phyloP scores from a whole-genome alignment of 176 grass and related monocot genomes.

The Chrysopogon serrulatus region DNA sequence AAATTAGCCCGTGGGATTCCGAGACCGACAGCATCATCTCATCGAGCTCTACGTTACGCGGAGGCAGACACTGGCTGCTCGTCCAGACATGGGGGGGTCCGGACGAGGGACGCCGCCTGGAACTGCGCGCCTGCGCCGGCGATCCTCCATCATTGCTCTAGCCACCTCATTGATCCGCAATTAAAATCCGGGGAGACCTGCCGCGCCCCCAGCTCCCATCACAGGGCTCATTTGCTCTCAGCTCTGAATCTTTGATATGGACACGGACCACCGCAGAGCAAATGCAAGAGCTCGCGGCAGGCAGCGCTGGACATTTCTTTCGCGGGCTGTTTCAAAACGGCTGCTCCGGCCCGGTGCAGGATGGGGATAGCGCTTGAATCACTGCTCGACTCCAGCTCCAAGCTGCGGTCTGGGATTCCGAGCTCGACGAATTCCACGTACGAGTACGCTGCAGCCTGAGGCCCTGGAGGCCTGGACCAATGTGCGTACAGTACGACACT shows the following conservation, averaged over 20 bases:
- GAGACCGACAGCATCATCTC: neutral
- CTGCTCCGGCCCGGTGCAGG: too few relatives aligned
- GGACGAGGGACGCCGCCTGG: neutral
- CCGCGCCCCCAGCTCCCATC: too few relatives aligned
- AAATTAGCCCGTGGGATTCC: neutral
- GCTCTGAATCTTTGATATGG: neutral
- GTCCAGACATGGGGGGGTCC: neutral
- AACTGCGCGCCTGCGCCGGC: neutral
- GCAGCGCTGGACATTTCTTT: neutral
- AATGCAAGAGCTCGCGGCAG: neutral
- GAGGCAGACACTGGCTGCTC: neutral
- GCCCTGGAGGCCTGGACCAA: too few relatives aligned
- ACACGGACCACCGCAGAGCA: neutral
- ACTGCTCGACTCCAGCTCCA: neutral
- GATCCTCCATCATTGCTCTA: neutral
- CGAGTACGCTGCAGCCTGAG: neutral
- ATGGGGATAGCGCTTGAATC: neutral
- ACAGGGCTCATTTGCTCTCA: neutral
- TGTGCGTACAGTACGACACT: too few relatives aligned
- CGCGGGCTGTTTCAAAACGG: neutral
- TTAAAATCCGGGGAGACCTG: neutral
- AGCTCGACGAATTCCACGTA: neutral
- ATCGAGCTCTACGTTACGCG: too few relatives aligned
- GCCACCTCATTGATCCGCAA: neutral
- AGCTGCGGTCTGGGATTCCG: neutral